Evolutionary conservation across 129 eudicot genomes (phyloP).

Genomic region (Flaveria brownii): DNA sequence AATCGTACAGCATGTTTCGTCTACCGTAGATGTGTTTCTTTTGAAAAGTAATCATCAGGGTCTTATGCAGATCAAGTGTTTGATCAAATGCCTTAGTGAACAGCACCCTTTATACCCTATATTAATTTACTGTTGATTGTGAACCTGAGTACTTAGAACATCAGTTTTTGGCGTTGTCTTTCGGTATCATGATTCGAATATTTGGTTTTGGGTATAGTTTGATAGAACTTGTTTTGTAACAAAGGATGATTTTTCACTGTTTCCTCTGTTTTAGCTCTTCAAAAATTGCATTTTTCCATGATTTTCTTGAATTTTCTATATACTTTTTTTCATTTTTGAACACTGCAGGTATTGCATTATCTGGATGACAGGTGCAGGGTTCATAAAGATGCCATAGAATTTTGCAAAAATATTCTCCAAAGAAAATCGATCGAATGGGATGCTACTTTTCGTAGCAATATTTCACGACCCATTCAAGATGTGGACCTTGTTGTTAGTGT

Average conservation of each 20-base stretch:
- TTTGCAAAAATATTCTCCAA: conserved; percentile 64
- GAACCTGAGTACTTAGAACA: not conserved
- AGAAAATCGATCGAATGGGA: conserved; percentile 63
- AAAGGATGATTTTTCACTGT: too few relatives aligned
- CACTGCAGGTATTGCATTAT: conserved; percentile 51
- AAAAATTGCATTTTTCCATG: not conserved
- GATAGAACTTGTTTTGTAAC: not conserved
- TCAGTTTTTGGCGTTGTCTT: not conserved
- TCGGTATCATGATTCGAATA: not conserved
- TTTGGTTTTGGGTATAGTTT: conserved; percentile 21
- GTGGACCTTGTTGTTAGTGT: conserved; percentile 81
- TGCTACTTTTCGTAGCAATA: conserved; percentile 53
- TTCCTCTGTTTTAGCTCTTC: not conserved
- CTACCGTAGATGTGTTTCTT: not conserved
- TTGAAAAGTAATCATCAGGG: not conserved
- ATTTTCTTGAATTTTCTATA: not conserved
- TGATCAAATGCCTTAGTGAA: conserved; percentile 42
- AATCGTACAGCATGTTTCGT: not conserved
- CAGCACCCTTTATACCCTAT: not conserved
- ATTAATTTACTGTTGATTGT: not conserved
- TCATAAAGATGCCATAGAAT: conserved; percentile 72
- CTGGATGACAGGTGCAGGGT: conserved; percentile 56
- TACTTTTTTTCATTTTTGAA: conserved; percentile 11
- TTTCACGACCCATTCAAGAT: conserved; percentile 60
- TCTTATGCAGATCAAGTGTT: conserved; percentile 37